Base-by-base conservation (phyloP, 2,329 filamentous ascomycete species). In the Ambrosiella cleistominuta region DNA sequence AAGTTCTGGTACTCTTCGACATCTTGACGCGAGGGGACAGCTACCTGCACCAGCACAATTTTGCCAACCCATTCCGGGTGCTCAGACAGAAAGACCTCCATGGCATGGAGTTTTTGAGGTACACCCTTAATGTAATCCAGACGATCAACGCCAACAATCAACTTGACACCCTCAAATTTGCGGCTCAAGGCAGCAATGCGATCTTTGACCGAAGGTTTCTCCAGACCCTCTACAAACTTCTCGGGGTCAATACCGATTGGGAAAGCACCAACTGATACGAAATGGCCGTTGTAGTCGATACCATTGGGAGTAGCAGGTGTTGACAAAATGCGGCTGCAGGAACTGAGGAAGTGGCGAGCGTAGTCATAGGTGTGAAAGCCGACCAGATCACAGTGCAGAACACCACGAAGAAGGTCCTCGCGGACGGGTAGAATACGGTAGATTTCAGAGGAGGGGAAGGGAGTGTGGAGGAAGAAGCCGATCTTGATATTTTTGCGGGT, bases 311-410 rank as follows among this genome's bases (percentile, higher is more conserved):
- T 95, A 0, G 91, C 96, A 1, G 81, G 74, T 1, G 85, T 81
- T 62, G 79, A 80, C 75, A 96, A 76, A 64, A 97, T 93, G 63
- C 91, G 85, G n/a, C 89, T 91, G 72, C 93, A 97, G 68, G 87
- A 91, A 72, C 89, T 95, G 64, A 98, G 73, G 73, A 97, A 98
- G 71, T 98, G 93, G 56, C 93, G 81, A n/a, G 90, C 91, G 67
- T 98, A 98, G 72, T 97, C 91, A 73, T 96, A 97, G 36, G 93
- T 98, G 71, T 98, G 93, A 75, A 98, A 97, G 38, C 93, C 93
- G 67, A 97, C 88, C 61, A 98, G 75, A 68, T 97, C 93, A 73
- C 91, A 95, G 68, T 95, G 86, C 39, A 98, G 77, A 44, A 97
- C 82, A 58, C 93, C 90, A 54, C 85, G 78, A 50, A 98, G 78